Evolutionary conservation across 129 eudicot genomes (phyloP).

Genomic region (Centella asiatica): DNA sequence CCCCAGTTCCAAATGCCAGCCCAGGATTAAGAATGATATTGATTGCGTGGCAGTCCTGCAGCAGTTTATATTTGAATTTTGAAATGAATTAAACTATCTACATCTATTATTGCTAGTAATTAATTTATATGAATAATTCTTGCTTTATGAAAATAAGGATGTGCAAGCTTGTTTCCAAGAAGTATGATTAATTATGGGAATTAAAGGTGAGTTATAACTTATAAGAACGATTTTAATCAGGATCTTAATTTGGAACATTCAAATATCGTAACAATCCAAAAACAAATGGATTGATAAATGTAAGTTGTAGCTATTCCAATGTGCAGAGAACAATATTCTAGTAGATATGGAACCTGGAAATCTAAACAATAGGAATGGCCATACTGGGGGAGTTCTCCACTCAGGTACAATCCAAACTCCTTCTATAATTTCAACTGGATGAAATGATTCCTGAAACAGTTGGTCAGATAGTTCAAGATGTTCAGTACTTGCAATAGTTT

Average conservation of each 20-base stretch:
- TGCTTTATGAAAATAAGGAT: neutral
- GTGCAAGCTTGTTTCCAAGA: slow-evolving; percentile 10
- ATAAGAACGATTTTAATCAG: neutral
- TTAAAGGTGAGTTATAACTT: neutral
- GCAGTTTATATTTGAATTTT: slow-evolving; percentile 4
- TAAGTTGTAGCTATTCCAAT: neutral
- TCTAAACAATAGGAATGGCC: slow-evolving; percentile 15
- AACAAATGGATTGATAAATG: neutral
- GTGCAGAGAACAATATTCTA: neutral
- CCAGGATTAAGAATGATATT: slow-evolving; percentile 78
- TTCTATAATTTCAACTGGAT: slow-evolving; percentile 65
- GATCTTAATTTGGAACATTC: neutral
- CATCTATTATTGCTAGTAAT: neutral
- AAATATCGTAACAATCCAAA: neutral
- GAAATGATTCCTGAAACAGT: slow-evolving; percentile 64
- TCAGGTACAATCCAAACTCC: slow-evolving; percentile 92
- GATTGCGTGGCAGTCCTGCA: slow-evolving; percentile 57
- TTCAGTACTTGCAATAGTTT: no score
- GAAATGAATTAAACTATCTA: slow-evolving; percentile 3
- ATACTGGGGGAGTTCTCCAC: slow-evolving; percentile 84
- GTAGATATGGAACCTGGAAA: slow-evolving; percentile 3
- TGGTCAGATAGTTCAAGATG: slow-evolving; percentile 2
- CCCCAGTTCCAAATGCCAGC: slow-evolving; percentile 95
- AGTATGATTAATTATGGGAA: neutral
- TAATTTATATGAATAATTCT: neutral